Conservation (phyloP, 73 alveolate genomes). For the Blepharisma japonicum region DNA sequence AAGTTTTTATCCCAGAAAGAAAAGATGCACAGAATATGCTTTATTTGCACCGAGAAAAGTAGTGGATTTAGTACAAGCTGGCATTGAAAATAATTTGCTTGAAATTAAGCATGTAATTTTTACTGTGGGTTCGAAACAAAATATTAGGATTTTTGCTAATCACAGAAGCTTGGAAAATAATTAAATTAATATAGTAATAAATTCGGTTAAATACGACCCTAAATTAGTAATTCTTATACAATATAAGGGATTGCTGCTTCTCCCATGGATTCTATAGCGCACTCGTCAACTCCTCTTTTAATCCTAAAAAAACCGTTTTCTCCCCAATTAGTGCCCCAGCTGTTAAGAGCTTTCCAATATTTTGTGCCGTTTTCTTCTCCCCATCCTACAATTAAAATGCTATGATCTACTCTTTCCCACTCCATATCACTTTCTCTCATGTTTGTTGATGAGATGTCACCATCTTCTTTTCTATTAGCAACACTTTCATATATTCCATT, state of each 20-base stretch:
- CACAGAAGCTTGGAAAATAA: too few relatives aligned
- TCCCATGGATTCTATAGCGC: constrained; percentile 70
- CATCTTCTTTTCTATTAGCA: constrained; percentile 34
- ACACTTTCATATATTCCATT: constrained; percentile 56
- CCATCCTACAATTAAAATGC: constrained; percentile 75
- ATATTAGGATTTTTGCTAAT: too few relatives aligned
- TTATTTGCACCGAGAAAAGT: too few relatives aligned
- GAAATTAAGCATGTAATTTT: too few relatives aligned
- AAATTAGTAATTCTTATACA: not conserved
- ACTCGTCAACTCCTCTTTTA: constrained; percentile 70
- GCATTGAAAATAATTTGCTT: too few relatives aligned
- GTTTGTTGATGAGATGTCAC: constrained; percentile 42
- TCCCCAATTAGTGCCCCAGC: constrained; percentile 95
- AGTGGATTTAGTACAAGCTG: too few relatives aligned
- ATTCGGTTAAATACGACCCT: not conserved
- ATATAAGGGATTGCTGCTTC: constrained; percentile 39
- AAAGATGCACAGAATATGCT: too few relatives aligned
- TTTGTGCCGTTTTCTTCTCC: constrained; percentile 70
- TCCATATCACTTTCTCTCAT: constrained; percentile 49
- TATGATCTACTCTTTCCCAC: constrained; percentile 63
- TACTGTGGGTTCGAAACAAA: too few relatives aligned
- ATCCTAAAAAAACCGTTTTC: constrained; percentile 77
- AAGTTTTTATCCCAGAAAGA: too few relatives aligned
- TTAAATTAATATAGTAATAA: too few relatives aligned
- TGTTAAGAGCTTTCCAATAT: constrained; percentile 84